Percentiles rank a stretch among this genome's conserved stretches.
phyloP scores from a whole-genome alignment of 208 protist genomes.

The Histomonas meleagridis region DNA sequence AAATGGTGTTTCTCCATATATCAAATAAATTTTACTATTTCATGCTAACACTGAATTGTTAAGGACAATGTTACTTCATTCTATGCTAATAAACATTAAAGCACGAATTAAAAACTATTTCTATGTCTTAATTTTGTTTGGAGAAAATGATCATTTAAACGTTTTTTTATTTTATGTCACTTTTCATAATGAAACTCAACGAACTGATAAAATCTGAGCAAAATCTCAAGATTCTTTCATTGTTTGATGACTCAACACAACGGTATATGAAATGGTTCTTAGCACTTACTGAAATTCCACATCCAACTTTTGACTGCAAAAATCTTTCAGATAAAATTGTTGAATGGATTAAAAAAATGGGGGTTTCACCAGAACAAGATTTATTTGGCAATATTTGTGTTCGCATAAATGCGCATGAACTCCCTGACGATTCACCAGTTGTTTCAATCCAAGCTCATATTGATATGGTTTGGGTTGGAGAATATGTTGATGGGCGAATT shows the following conservation, averaged over 20 bases:
- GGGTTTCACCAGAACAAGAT: not conserved
- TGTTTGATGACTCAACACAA: not conserved
- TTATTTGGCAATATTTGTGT: not conserved
- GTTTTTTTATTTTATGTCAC: too few species aligned
- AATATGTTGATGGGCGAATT: not conserved
- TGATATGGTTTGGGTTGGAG: not conserved
- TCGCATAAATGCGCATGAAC: not conserved
- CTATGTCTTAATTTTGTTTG: too few species aligned
- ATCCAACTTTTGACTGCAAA: not conserved
- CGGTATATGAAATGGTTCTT: not conserved
- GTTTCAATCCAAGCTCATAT: not conserved
- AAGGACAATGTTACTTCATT: too few species aligned
- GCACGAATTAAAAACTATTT: too few species aligned
- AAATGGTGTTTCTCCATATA: too few species aligned
- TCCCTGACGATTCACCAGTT: not conserved
- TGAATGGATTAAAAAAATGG: not conserved
- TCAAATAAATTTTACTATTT: too few species aligned
- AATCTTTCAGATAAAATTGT: not conserved
- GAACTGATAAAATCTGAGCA: not conserved
- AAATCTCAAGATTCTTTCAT: not conserved
- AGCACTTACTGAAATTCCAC: not conserved
- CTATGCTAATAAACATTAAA: too few species aligned
- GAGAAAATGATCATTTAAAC: too few species aligned
- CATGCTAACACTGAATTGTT: too few species aligned
- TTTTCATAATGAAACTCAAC: not conserved